Evolutionary conservation across 495 filamentous ascomycete genomes (phyloP).

Genomic region (Bryoglossum gracile): DNA sequence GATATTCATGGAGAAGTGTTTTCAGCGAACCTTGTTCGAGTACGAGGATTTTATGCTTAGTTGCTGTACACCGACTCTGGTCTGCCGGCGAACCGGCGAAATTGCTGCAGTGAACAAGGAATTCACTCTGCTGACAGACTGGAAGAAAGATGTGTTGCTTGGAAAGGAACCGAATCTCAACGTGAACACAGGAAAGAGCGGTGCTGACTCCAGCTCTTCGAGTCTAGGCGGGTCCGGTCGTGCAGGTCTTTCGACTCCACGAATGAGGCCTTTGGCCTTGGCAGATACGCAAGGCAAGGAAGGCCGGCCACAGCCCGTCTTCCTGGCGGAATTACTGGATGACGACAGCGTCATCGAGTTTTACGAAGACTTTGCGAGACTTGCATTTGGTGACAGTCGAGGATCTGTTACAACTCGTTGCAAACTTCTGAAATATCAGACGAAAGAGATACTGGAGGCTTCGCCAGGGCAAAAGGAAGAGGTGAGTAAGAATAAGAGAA

Average conservation of each 20-base stretch:
- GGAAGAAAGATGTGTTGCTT: slow-evolving; percentile 84
- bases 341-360: slow-evolving; percentile 90
- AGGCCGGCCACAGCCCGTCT: slow-evolving; percentile 61
- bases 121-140: slow-evolving; percentile 88
- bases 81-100: slow-evolving; percentile 87
- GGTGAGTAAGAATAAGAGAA: slow-evolving; percentile 31
- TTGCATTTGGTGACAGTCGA: slow-evolving; percentile 84
- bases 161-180: slow-evolving; percentile 87
- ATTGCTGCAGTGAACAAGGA: slow-evolving; percentile 89
- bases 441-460: slow-evolving; percentile 39
- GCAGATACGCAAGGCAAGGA: slow-evolving; percentile 25
- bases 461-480: slow-evolving; percentile 35
- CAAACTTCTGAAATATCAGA: slow-evolving; percentile 84
- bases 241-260: slow-evolving; percentile 38
- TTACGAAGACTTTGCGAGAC: slow-evolving; percentile 88
- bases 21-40: slow-evolving; percentile 86
- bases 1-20: slow-evolving; percentile 94
- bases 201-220: slow-evolving; percentile 27
- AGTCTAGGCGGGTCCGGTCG: slow-evolving; percentile 29
- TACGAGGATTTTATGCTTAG: slow-evolving; percentile 88
- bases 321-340: slow-evolving; percentile 85
- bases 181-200: slow-evolving; percentile 58
- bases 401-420: slow-evolving; percentile 77
- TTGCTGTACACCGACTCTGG: slow-evolving; percentile 81
- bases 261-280: slow-evolving; percentile 33